phyloP scores from a whole-genome alignment of 1,139 yeast species.

The Suhomyces kunorum region DNA sequence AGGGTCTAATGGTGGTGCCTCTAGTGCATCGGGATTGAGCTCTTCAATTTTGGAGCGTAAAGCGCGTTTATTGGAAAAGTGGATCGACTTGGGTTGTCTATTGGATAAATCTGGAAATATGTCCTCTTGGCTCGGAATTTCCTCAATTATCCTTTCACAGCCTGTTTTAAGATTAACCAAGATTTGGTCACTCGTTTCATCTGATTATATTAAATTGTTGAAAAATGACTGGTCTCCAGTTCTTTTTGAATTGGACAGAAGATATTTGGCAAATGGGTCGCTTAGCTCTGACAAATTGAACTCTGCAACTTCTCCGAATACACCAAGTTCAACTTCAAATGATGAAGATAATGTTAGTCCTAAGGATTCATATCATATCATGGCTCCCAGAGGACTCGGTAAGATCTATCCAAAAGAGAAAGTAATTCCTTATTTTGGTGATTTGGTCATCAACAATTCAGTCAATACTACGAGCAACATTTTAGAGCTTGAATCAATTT shows the following conservation, averaged over 20 bases:
- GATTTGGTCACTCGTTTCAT: slow-evolving; percentile 76
- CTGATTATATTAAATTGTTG: slow-evolving; percentile 59
- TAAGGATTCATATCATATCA: slow-evolving; percentile 63
- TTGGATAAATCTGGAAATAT: slow-evolving; percentile 85
- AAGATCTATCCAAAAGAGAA: slow-evolving; percentile 71
- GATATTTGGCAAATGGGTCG: slow-evolving; percentile 54
- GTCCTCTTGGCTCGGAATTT: slow-evolving; percentile 94
- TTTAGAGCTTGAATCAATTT: slow-evolving; percentile 62
- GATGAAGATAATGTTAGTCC: slow-evolving; percentile 13
- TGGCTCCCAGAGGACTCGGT: slow-evolving; percentile 90
- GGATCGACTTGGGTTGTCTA: slow-evolving; percentile 83
- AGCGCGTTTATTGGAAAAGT: slow-evolving; percentile 70
- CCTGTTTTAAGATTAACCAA: slow-evolving; percentile 74
- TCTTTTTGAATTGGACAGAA: slow-evolving; percentile 80
- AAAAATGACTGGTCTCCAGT: slow-evolving; percentile 94
- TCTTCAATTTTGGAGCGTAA: slow-evolving; percentile 43
- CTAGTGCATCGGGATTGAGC: slow-evolving; percentile 10
- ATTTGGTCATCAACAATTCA: slow-evolving; percentile 48
- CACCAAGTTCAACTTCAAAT: slow-evolving; percentile 17
- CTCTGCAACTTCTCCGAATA: slow-evolving; percentile 12
- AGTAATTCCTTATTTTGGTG: slow-evolving; percentile 92
- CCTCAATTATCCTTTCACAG: slow-evolving; percentile 78
- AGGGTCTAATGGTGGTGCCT: not conserved
- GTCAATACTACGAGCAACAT: slow-evolving; percentile 40
- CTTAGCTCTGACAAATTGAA: slow-evolving; percentile 13